These are phyloP conservation scores for Curvularia sp. DNA, from an alignment of 2,329 filamentous ascomycete species.

Conservation along the genomic window DNA sequence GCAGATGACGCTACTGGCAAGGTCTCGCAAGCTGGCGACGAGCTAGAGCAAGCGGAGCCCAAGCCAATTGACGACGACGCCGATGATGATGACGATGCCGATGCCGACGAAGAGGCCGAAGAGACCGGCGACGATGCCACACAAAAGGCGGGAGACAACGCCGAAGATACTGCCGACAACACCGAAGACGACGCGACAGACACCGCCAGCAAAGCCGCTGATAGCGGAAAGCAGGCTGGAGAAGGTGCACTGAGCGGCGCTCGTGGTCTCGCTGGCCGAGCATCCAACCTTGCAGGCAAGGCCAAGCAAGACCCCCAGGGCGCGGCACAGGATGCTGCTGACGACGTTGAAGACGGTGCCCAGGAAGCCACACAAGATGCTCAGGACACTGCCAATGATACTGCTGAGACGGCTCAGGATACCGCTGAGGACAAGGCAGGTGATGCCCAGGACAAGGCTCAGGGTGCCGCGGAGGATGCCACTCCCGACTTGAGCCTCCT, in stretches of 20 bases:
- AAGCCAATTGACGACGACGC: conserved; percentile 56
- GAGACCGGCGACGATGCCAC: conserved; percentile 50
- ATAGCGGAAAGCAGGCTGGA: conserved; percentile 45
- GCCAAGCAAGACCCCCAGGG: conserved; percentile 49
- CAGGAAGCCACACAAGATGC: conserved; percentile 39
- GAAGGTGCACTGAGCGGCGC: conserved; percentile 54
- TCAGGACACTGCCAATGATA: conserved; percentile 43
- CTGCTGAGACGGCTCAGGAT: conserved; percentile 39
- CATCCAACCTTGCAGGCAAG: conserved; percentile 56
- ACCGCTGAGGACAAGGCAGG: conserved; percentile 43
- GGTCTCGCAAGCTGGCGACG: conserved; percentile 56
- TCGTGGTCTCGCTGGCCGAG: conserved; percentile 57
- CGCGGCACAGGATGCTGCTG: conserved; percentile 49
- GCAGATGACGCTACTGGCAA: conserved; percentile 54
- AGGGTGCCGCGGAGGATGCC: conserved; percentile 45
- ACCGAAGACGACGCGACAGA: conserved; percentile 52
- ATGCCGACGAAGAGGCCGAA: conserved; percentile 33
- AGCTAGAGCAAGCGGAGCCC: conserved; percentile 56
- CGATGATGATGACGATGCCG: conserved; percentile 48
- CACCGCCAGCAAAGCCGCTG: conserved; percentile 45
- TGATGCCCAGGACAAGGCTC: conserved; percentile 39
- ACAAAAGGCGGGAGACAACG: conserved; percentile 57
- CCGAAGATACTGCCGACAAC: conserved; percentile 52
- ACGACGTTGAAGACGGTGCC: conserved; percentile 47
- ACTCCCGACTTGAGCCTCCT: conserved; percentile 57